Conservation (phyloP, 2,329 filamentous ascomycete species). For the Fusarium scirpi region DNA sequence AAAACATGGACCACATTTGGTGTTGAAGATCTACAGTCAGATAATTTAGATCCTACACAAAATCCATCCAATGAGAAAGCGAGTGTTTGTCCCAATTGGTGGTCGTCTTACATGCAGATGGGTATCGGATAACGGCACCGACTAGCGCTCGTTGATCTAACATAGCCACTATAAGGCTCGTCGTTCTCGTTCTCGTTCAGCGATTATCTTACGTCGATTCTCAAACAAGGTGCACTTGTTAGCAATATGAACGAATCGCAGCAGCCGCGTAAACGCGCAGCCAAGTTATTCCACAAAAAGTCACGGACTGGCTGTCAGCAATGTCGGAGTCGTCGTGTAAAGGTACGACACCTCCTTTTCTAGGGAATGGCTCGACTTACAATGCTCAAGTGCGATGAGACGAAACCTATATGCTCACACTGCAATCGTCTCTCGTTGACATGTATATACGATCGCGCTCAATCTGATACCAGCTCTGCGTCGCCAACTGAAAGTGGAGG, state of each 20-base stretch:
- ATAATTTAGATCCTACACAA: not conserved
- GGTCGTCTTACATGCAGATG: not conserved
- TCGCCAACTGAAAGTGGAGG: not conserved
- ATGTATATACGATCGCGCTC: not conserved
- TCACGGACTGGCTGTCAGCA: conserved; percentile 12
- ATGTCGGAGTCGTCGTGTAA: conserved; percentile 13
- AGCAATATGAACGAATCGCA: not conserved
- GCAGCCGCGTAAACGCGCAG: conserved; percentile 3
- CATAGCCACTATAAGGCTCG: not conserved
- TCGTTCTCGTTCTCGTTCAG: conserved; percentile 18
- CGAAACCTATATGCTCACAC: not conserved
- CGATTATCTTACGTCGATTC: not conserved
- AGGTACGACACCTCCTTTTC: not conserved
- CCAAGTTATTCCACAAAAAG: conserved; percentile 18
- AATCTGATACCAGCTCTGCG: not conserved
- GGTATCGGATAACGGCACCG: not conserved
- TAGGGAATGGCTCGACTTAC: not conserved
- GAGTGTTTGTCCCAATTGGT: not conserved
- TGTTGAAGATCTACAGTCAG: not conserved
- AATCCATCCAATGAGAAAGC: not conserved
- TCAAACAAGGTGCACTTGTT: no score
- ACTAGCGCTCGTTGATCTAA: not conserved
- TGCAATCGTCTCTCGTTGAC: not conserved
- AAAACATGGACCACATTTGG: not conserved
- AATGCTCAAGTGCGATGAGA: conserved; percentile 1